Evolutionary conservation across 1,284 basidiomycete genomes (phyloP), one percentile per base, ranked within the genome.

Genomic region (Sporisorium iseilematis-ciliati): DNA sequence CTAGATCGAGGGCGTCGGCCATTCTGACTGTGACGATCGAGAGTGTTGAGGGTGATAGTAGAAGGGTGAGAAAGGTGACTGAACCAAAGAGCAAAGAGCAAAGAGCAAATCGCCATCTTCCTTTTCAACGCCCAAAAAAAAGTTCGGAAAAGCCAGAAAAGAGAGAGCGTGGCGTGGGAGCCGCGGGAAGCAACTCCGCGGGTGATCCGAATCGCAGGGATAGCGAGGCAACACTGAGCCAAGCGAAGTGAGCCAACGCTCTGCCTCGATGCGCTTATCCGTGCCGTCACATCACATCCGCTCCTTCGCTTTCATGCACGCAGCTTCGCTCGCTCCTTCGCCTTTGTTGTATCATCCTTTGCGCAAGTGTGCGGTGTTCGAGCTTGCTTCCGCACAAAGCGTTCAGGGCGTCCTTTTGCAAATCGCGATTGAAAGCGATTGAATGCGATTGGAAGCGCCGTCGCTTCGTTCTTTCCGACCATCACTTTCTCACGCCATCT

Each of bases 1-100:
- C 57, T 29, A 82, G 56, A 45, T 83, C 82, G 40, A 79, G 61
- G 10, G 57, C 26, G 18, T 66, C 59, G 10, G 67, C 48, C 73
- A 70, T 70, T 35, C 1, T 23, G 31, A 11, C 23, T 18, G 33
- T 18, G 21, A 18, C n/a, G 18, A 38, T 50, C 49, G 26, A 4
- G 49, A 51, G n/a, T n/a, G n/a, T 11, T 12, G 20, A 45, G 14
- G 4, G 43, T 45, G 43, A 18, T 21, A n/a, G 26, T 18, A 10
- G 31, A 48, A 43, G n/a, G n/a, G 21, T 18, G 41, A 45, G 20
- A 43, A 48, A n/a, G 46, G 46, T 48, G 26, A 48, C 18, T 7
- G 26, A 5, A 25, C 41, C 49, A 35, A 35, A 10, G 10, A 52
- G 20, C 7, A n/a, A 52, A 31, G 2, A 25, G 49, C 48, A 33